Percentiles rank a stretch among this genome's conserved stretches.
phyloP scores from a whole-genome alignment of 2,329 filamentous ascomycete genomes.

The Phaeoacremonium minimum region DNA sequence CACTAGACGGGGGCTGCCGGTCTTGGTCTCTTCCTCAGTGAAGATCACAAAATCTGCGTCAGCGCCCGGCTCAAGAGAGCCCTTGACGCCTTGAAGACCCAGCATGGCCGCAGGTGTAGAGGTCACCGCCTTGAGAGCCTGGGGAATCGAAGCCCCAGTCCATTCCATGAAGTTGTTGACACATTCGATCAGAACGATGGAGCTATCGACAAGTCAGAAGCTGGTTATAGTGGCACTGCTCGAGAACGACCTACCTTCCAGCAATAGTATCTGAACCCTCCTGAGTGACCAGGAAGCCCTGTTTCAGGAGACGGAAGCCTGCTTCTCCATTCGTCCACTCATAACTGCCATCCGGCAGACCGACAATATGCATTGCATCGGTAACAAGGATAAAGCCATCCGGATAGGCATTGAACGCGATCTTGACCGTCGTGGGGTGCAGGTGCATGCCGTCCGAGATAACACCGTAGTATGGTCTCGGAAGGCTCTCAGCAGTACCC shows the following conservation, averaged over 20 bases:
- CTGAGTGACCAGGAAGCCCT: conserved; percentile 66
- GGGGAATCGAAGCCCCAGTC: conserved; percentile 63
- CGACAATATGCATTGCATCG: conserved; percentile 85
- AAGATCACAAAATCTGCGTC: conserved; percentile 69
- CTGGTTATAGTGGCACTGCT: neutral
- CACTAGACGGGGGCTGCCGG: conserved; percentile 45
- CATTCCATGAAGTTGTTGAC: conserved; percentile 77
- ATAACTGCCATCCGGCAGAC: conserved; percentile 78
- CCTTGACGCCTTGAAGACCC: conserved; percentile 63
- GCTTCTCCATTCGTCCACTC: conserved; percentile 74
- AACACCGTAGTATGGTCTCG: conserved; percentile 77
- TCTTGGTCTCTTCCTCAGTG: conserved; percentile 42
- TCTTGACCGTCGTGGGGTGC: conserved; percentile 82
- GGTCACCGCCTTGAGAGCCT: conserved; percentile 70
- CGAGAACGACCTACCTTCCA: conserved; percentile 52
- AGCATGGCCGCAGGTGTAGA: conserved; percentile 74
- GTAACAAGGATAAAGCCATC: conserved; percentile 85
- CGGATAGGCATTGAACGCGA: conserved; percentile 82
- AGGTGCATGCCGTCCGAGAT: conserved; percentile 90
- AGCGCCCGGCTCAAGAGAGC: conserved; percentile 56
- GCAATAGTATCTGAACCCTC: conserved; percentile 78
- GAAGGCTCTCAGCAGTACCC: conserved; percentile 55
- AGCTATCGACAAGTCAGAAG: conserved; percentile 32
- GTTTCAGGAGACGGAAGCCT: conserved; percentile 60
- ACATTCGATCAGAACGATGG: conserved; percentile 73